Base-by-base conservation (phyloP, 2,329 filamentous ascomycete species). In the Hyphodiscus sp. region DNA sequence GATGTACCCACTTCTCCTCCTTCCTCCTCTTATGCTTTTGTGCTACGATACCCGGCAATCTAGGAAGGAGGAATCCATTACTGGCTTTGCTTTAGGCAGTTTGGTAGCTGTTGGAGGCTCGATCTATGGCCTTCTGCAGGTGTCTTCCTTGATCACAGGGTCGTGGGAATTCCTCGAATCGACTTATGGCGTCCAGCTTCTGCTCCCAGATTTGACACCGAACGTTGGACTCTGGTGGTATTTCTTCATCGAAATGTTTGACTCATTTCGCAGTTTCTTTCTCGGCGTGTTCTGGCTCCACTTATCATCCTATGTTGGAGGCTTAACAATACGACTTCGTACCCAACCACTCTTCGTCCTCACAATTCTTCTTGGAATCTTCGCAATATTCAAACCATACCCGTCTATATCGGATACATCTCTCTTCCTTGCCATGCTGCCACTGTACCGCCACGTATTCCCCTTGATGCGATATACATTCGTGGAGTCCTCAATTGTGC, bases 221-320 rank as follows among this genome's bases (percentile, higher is more conserved):
- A 99, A 97, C 61, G 87, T 95, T 29, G 94, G 94, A 1, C 77
- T 99, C 1, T 99, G 94, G 94, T 99, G 94, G 94, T 99, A 99
- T 72, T 99, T 99, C 73, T 97, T 99, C 68, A 95, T 95, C 62
- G 92, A 99, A 69, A 99, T 99, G 84, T 99, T 99, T 69, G 94
- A 99, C 72, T 92, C 91, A 1, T 99, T 99, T 78, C 82, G 94
- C 41, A 86, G 87, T 63, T 99, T 99, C 77, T 99, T 97, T 77
- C 81, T 99, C 2, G 94, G 89, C 51, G 91, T 99, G 47, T 99
- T 99, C 74, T 97, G 95, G 91, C 80, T 99, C 56, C 94, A 99
- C 68, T 82, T 97, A 54, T 83, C 87, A 0, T 87, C 88, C 41
- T 99, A 99, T 71, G 89, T 95, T 38, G 87, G 87, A 16, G 92